phyloP scores from a whole-genome alignment of 2,329 filamentous ascomycete genomes.

The Westerdykella sp. region DNA sequence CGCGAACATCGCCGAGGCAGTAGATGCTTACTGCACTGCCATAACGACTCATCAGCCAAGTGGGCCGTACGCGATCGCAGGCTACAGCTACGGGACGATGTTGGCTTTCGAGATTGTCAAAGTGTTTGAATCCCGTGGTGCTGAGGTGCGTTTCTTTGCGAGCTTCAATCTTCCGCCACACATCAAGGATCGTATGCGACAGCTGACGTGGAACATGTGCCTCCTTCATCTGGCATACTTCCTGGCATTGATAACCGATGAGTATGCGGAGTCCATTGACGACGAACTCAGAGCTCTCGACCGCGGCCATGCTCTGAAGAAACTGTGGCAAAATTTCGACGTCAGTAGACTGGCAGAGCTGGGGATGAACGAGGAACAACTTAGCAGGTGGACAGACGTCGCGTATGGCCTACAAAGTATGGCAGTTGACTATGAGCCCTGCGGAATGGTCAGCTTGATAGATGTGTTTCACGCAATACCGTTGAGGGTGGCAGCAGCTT shows the following conservation, averaged over 20 bases:
- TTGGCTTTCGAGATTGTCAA: conserved; percentile 49
- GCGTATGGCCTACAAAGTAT: conserved; percentile 36
- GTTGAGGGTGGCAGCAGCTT: conserved; percentile 21
- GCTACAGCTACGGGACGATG: conserved; percentile 48
- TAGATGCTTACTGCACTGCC: conserved; percentile 37
- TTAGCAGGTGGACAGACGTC: conserved; percentile 35
- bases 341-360: conserved; percentile 21
- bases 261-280: conserved; percentile 13
- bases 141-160: conserved; percentile 41
- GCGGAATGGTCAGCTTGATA: conserved; percentile 30
- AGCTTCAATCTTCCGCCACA: conserved; percentile 46
- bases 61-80: conserved; percentile 49
- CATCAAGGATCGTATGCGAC: conserved; percentile 41
- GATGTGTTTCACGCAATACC: conserved; percentile 42
- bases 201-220: conserved; percentile 37
- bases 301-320: conserved; percentile 12
- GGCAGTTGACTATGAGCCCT: conserved; percentile 42
- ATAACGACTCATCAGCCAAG: conserved; percentile 42
- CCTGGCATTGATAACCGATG: conserved; percentile 36
- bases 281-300: conserved; percentile 5
- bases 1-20: conserved; percentile 34
- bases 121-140: conserved; percentile 34
- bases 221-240: conserved; percentile 41
- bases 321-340: conserved; percentile 16
- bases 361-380: conserved; percentile 17